These are phyloP conservation scores for Penicillium vulpinum DNA, from an alignment of 2,329 filamentous ascomycete species.

Conservation along the genomic window DNA sequence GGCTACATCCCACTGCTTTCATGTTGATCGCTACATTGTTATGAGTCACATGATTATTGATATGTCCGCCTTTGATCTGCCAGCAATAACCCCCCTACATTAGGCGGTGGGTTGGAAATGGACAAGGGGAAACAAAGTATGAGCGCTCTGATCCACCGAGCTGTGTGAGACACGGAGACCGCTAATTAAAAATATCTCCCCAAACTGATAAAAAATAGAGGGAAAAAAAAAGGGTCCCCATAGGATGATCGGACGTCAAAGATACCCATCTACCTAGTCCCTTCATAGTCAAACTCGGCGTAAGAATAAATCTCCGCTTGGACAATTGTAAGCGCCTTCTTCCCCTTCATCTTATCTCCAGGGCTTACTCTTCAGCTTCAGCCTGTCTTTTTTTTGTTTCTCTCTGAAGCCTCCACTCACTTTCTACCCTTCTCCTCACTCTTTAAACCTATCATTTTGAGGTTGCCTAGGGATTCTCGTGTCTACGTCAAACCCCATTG, in stretches of 20 bases:
- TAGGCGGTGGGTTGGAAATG: slow-evolving; percentile 4
- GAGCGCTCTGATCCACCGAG: slow-evolving; percentile 7
- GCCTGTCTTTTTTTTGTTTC: slow-evolving; percentile 3
- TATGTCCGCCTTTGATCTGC: slow-evolving; percentile 7
- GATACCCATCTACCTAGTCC: slow-evolving; percentile 7
- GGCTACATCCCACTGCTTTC: background rate
- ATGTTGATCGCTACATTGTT: slow-evolving; percentile 2
- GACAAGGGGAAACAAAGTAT: background rate
- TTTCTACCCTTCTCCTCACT: slow-evolving; percentile 1
- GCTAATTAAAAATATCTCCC: slow-evolving; percentile 24
- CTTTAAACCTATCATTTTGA: background rate
- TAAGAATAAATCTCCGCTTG: slow-evolving; percentile 21
- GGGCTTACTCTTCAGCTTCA: slow-evolving; percentile 13
- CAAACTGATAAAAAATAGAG: background rate
- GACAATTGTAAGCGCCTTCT: slow-evolving; percentile 15
- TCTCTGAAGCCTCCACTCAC: slow-evolving; percentile 4
- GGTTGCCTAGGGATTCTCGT: slow-evolving; percentile 9
- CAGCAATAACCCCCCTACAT: background rate
- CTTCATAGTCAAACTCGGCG: slow-evolving; percentile 4
- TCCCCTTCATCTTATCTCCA: slow-evolving; percentile 16
- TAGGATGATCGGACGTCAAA: slow-evolving; percentile 11
- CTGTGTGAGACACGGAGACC: slow-evolving; percentile 19
- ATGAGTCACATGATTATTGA: slow-evolving; percentile 3
- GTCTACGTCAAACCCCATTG: slow-evolving; percentile 17
- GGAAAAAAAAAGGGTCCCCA: slow-evolving; percentile 1